A percentile compares a stretch with the other conserved stretches of the same genome.
Conservation (phyloP, 2,329 filamentous ascomycete species). For the Paecilomyces dactylethromorphus region DNA sequence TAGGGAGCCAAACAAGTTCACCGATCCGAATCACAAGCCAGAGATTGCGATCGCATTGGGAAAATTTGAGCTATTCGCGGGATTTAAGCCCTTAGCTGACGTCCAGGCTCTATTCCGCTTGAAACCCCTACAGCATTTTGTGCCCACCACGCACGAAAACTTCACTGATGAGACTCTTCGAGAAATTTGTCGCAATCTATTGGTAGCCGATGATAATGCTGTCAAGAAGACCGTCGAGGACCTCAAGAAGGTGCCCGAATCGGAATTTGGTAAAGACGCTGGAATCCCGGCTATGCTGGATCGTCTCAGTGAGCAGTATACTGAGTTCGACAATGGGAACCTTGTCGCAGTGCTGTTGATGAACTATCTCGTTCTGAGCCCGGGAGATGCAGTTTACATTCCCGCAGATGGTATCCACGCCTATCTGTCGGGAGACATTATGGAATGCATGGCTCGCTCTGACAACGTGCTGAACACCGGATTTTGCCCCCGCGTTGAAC, state of each 20-base stretch:
- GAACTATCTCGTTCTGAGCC: constrained; percentile 63
- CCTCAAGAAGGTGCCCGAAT: constrained; percentile 43
- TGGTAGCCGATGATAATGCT: constrained; percentile 45
- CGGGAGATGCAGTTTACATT: constrained; percentile 63
- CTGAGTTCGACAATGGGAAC: constrained; percentile 56
- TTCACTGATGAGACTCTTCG: constrained; percentile 56
- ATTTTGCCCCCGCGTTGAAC: constrained; percentile 62
- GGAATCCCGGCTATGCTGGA: constrained; percentile 61
- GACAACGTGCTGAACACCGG: constrained; percentile 71
- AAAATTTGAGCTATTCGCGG: constrained; percentile 69
- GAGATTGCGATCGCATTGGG: constrained; percentile 68
- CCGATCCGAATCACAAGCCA: constrained; percentile 71
- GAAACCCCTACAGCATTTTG: constrained; percentile 47
- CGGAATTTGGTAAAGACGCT: constrained; percentile 45
- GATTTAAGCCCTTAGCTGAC: constrained; percentile 60
- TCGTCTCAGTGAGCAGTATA: constrained; percentile 59
- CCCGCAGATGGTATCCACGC: constrained; percentile 69
- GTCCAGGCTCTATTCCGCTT: constrained; percentile 55
- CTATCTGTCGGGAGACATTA: constrained; percentile 65
- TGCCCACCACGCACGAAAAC: constrained; percentile 37
- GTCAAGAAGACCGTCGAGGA: constrained; percentile 49
- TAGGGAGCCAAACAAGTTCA: constrained; percentile 59
- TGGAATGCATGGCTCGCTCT: constrained; percentile 71
- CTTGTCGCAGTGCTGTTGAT: constrained; percentile 65
- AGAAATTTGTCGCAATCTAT: constrained; percentile 48